A percentile compares a stretch with the other conserved stretches of the same genome.
These are phyloP conservation scores for Calonectria pteridis DNA, from an alignment of 2,329 filamentous ascomycete species.

Conservation along the genomic window DNA sequence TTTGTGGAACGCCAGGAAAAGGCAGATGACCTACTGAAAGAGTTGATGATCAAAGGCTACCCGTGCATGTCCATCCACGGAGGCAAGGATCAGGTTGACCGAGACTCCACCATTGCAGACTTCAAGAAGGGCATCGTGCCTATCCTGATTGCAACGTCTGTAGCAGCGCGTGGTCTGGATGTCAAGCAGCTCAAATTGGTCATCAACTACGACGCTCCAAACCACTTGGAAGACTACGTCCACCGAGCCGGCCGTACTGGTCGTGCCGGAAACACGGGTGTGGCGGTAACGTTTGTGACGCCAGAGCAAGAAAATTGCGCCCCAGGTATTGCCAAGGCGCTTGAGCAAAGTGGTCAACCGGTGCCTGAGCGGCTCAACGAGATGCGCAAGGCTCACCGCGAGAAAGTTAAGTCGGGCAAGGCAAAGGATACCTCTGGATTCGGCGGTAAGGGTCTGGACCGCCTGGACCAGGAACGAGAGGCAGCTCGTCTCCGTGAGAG, in stretches of 20 bases:
- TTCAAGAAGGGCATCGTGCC: slow-evolving; percentile 94
- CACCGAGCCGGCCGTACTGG: slow-evolving; percentile 95
- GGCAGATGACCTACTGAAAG: slow-evolving; percentile 82
- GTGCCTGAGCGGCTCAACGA: slow-evolving; percentile 78
- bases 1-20: slow-evolving; percentile 95
- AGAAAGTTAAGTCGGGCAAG: slow-evolving; percentile 93
- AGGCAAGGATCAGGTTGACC: slow-evolving; percentile 92
- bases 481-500: slow-evolving; percentile 87
- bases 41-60: slow-evolving; percentile 86
- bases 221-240: slow-evolving; percentile 96
- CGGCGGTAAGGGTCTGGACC: slow-evolving; percentile 93
- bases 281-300: slow-evolving; percentile 93
- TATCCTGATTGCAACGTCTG: slow-evolving; percentile 92
- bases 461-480: slow-evolving; percentile 91
- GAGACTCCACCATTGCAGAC: slow-evolving; percentile 91
- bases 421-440: slow-evolving; percentile 92
- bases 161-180: slow-evolving; percentile 93
- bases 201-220: slow-evolving; percentile 94
- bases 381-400: slow-evolving; percentile 80
- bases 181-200: slow-evolving; percentile 97
- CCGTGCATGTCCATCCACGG: slow-evolving; percentile 95
- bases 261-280: slow-evolving; percentile 93
- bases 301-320: slow-evolving; percentile 93
- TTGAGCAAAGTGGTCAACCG: slow-evolving; percentile 90
- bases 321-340: slow-evolving; percentile 87